These are phyloP conservation scores for Rosa chinensis DNA, from an alignment of 306 rosid species.

Conservation along the genomic window DNA sequence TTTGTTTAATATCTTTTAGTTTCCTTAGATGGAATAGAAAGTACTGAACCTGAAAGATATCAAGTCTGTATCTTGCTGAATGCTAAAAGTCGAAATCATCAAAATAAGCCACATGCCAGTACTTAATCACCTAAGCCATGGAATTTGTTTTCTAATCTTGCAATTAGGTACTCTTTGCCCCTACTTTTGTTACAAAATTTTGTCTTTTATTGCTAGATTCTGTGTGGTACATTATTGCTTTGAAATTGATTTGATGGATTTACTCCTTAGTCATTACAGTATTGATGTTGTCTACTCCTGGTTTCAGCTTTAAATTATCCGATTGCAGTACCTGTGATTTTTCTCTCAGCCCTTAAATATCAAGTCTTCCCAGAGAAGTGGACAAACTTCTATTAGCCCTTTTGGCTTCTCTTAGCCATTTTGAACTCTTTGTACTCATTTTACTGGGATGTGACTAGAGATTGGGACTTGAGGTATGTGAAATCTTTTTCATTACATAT, in stretches of 20 bases:
- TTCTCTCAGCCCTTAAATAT: conserved; percentile 92
- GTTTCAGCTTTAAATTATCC: conserved; percentile 94
- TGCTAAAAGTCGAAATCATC: too few relatives aligned
- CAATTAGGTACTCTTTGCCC: too few relatives aligned
- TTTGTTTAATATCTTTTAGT: too few relatives aligned
- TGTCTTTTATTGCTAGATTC: background rate
- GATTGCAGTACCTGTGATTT: conserved; percentile 90
- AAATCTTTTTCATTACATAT: conserved; percentile 24
- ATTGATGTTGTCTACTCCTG: conserved; percentile 41
- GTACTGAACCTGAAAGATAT: too few relatives aligned
- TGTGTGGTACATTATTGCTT: background rate
- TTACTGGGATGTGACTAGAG: conserved; percentile 98
- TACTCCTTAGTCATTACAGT: conserved; percentile 6
- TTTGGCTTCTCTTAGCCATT: conserved; percentile 93
- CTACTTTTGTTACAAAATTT: too few relatives aligned
- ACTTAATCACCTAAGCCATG: too few relatives aligned
- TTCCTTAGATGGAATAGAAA: too few relatives aligned
- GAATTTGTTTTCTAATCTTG: too few relatives aligned
- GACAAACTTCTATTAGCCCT: conserved; percentile 90
- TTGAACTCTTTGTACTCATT: conserved; percentile 88
- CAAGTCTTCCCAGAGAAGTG: conserved; percentile 79
- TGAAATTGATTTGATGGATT: background rate
- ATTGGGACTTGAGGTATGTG: conserved; percentile 94
- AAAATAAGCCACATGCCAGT: too few relatives aligned
- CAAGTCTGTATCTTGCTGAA: too few relatives aligned